Percentiles rank a stretch among this genome's conserved stretches.
phyloP scores from a whole-genome alignment of 163 green algal genomes.

The Scenedesmus sp. region DNA sequence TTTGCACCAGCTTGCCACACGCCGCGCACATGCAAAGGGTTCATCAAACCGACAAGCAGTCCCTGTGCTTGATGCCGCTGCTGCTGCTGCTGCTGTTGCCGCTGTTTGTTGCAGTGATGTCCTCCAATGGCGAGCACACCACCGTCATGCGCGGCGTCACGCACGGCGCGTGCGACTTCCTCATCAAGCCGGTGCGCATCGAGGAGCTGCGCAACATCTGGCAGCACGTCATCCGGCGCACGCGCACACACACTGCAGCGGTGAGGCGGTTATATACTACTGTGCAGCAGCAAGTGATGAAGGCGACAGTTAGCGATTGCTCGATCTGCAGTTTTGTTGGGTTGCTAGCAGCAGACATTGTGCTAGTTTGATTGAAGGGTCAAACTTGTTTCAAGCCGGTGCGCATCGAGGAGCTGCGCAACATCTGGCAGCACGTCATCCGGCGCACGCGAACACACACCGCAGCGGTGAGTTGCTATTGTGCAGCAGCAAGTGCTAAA shows the following conservation, averaged over 20 bases:
- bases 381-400: constrained; percentile 88
- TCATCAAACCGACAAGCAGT: no score
- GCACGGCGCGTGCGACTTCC: constrained; percentile 96
- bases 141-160: constrained; percentile 95
- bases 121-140: constrained; percentile 90
- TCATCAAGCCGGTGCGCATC: constrained; percentile 97
- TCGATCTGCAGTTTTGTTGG: no score
- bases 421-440: constrained; percentile 98
- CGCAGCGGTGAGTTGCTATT: background rate
- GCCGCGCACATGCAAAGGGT: no score
- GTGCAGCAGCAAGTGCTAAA: background rate
- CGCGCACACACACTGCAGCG: background rate
- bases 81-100: background rate
- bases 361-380: no score
- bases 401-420: constrained; percentile 94
- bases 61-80: background rate
- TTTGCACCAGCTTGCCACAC: no score
- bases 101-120: constrained; percentile 93
- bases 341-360: no score
- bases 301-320: no score
- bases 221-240: constrained; percentile 94
- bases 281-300: no score
- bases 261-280: no score
- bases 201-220: constrained; percentile 98
- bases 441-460: constrained; percentile 56